A percentile compares a stretch with the other conserved stretches of the same genome.
Evolutionary conservation across 73 alveolate genomes (phyloP).

Genomic region (Blepharisma stoltei): DNA sequence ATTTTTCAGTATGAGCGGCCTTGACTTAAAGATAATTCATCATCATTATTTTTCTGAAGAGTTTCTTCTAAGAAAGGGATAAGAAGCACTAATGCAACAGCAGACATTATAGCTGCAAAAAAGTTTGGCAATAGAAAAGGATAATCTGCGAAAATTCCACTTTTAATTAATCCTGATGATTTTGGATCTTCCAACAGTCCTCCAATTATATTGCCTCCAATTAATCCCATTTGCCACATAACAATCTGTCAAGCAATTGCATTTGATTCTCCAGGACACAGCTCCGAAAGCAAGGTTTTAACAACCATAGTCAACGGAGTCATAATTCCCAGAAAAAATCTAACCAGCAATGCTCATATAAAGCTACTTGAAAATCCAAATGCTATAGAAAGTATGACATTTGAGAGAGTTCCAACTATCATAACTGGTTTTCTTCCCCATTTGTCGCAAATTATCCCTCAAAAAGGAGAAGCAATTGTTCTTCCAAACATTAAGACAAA

Average conservation of each 20-base stretch:
- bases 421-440: conserved; percentile 25
- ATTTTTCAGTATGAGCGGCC: background rate
- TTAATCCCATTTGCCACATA: background rate
- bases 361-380: background rate
- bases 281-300: background rate
- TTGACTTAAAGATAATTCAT: background rate
- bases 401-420: background rate
- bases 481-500: conserved; percentile 15
- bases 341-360: background rate
- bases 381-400: background rate
- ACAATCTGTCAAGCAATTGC: background rate
- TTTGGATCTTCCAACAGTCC: conserved; percentile 4
- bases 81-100: background rate
- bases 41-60: background rate
- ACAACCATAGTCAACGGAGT: background rate
- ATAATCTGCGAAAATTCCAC: background rate
- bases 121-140: background rate
- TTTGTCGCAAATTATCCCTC: background rate
- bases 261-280: background rate
- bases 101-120: background rate
- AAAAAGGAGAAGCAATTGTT: background rate
- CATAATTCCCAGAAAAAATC: background rate
- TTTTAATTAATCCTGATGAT: background rate
- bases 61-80: background rate
- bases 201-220: conserved; percentile 15